phyloP scores from a whole-genome alignment of 1,284 basidiomycete genomes.

The Exobasidium rhododendri region DNA sequence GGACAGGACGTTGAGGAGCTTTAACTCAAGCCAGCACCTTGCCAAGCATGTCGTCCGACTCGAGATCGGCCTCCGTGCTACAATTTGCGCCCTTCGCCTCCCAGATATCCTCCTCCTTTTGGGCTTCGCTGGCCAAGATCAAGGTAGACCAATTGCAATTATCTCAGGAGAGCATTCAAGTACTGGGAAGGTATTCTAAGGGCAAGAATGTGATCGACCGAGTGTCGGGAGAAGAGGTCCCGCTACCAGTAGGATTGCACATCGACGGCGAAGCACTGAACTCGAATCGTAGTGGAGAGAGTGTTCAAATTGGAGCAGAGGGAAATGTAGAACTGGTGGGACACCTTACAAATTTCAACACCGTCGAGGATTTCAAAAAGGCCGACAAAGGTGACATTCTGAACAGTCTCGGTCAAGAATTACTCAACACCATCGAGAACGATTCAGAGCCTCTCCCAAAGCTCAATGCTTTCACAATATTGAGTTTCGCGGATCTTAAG shows the following conservation, averaged over 20 bases:
- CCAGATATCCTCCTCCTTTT: conserved; percentile 82
- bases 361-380: conserved; percentile 89
- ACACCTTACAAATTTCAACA: conserved; percentile 76
- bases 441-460: conserved; percentile 21
- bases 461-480: conserved; percentile 76
- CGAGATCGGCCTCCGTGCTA: conserved; percentile 48
- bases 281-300: neutral
- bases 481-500: conserved; percentile 94
- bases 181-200: conserved; percentile 68
- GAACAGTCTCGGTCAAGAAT: conserved; percentile 24
- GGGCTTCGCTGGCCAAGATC: conserved; percentile 81
- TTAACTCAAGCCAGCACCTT: neutral
- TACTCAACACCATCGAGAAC: conserved; percentile 14
- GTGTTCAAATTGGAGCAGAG: neutral
- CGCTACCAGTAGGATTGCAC: conserved; percentile 41
- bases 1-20: no score
- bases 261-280: conserved; percentile 33
- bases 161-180: conserved; percentile 68
- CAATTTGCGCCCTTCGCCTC: conserved; percentile 86
- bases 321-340: conserved; percentile 57
- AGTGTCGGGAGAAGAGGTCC: conserved; percentile 61
- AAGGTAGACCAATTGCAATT: conserved; percentile 89
- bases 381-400: conserved; percentile 83
- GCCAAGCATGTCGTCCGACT: neutral
- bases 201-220: conserved; percentile 73